A percentile compares a stretch with the other conserved stretches of the same genome.
Conservation (phyloP, 345 rosid genomes). For the Balakata baccata region DNA sequence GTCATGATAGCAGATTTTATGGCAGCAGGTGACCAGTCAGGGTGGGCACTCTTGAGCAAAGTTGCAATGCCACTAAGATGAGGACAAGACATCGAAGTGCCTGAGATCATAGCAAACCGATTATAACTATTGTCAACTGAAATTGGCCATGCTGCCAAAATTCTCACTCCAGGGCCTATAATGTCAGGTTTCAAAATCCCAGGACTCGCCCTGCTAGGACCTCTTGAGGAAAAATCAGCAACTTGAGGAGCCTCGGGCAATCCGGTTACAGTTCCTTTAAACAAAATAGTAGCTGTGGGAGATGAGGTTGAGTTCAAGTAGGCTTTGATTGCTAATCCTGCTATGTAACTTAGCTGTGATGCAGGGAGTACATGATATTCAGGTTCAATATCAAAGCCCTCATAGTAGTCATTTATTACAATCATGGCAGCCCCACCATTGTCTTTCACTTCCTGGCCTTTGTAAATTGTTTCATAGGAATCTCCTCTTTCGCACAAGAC, state of each 20-base stretch:
- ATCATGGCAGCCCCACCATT: slow-evolving; percentile 23
- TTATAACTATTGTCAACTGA: not conserved
- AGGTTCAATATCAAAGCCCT: slow-evolving; percentile 1
- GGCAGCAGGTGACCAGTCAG: slow-evolving; percentile 60
- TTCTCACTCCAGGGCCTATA: slow-evolving; percentile 24
- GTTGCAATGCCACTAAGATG: slow-evolving; percentile 56
- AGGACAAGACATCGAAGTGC: slow-evolving; percentile 67
- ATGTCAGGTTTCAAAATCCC: slow-evolving; percentile 31
- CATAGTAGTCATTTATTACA: not conserved
- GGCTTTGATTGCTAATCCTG: slow-evolving; percentile 10
- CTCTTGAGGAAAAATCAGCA: slow-evolving; percentile 21
- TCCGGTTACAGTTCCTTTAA: slow-evolving; percentile 13
- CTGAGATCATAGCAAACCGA: slow-evolving; percentile 30
- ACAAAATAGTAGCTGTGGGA: slow-evolving; percentile 8
- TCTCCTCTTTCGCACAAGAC: slow-evolving; percentile 9
- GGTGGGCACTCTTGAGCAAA: slow-evolving; percentile 46
- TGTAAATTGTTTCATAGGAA: not conserved
- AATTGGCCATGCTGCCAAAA: slow-evolving; percentile 20
- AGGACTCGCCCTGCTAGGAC: slow-evolving; percentile 17
- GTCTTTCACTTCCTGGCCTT: slow-evolving; percentile 17
- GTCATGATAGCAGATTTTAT: slow-evolving; percentile 59
- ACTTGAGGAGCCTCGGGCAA: slow-evolving; percentile 11
- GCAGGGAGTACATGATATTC: slow-evolving; percentile 8
- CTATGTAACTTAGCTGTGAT: slow-evolving; percentile 12
- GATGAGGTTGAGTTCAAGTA: slow-evolving; percentile 8